Evolutionary conservation across 495 filamentous ascomycete species (phyloP).

Genomic region (Aspergillus avenaceus): DNA sequence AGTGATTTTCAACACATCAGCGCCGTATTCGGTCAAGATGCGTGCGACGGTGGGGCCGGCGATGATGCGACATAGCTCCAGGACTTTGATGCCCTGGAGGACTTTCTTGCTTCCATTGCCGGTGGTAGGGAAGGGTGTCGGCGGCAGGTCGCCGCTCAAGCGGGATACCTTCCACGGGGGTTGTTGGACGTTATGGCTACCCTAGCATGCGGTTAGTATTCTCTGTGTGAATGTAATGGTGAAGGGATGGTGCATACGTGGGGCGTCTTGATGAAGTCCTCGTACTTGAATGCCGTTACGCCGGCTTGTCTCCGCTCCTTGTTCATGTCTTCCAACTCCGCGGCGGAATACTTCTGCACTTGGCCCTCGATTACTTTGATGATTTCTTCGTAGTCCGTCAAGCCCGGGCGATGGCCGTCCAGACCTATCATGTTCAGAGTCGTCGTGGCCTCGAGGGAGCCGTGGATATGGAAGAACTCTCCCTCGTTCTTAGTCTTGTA

Average conservation of each 20-base stretch:
- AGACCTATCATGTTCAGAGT: conserved; percentile 71
- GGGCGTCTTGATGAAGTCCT: conserved; percentile 57
- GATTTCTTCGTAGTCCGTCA: conserved; percentile 63
- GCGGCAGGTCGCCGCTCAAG: conserved; percentile 43
- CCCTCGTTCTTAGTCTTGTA: conserved; percentile 63
- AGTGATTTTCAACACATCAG: conserved; percentile 66
- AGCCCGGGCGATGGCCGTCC: conserved; percentile 54
- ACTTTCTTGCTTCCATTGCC: conserved; percentile 25
- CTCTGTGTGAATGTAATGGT: neutral
- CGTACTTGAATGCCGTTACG: conserved; percentile 59
- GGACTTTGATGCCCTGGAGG: conserved; percentile 43
- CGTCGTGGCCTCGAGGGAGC: conserved; percentile 65
- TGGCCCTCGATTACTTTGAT: conserved; percentile 64
- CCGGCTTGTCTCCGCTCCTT: conserved; percentile 59
- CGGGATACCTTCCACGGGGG: conserved; percentile 52
- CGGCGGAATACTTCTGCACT: conserved; percentile 57
- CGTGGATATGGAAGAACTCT: conserved; percentile 75
- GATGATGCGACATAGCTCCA: conserved; percentile 65
- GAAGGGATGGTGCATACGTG: conserved; percentile 44
- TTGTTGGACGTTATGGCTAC: conserved; percentile 41
- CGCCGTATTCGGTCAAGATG: conserved; percentile 64
- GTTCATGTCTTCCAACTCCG: conserved; percentile 65
- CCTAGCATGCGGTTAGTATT: conserved; percentile 28
- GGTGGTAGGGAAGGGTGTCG: conserved; percentile 47
- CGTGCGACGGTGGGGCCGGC: conserved; percentile 60